phyloP scores from a whole-genome alignment of 495 filamentous ascomycete species.

The Parachaetomium inaequale region DNA sequence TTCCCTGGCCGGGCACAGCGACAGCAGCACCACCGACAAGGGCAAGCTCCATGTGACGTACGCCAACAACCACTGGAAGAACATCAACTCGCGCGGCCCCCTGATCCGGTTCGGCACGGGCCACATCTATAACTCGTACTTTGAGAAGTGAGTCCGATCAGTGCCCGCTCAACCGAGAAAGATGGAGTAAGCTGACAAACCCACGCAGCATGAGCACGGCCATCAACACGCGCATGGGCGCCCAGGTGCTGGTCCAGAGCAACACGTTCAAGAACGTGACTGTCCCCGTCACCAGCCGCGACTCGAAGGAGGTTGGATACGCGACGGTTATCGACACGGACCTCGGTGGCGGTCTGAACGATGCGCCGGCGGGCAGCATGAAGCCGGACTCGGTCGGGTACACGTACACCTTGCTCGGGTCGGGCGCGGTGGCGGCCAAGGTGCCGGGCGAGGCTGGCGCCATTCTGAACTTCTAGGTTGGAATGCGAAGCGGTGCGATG shows the following conservation, averaged over 20 bases:
- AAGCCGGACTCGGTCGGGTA: conserved; percentile 46
- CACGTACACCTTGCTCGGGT: conserved; percentile 45
- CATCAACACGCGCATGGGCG: conserved; percentile 64
- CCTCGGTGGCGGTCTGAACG: conserved; percentile 49
- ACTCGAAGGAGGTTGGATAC: conserved; percentile 50
- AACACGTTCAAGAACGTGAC: conserved; percentile 51
- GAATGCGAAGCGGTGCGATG: neutral
- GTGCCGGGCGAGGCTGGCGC: conserved; percentile 53
- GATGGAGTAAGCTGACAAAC: neutral
- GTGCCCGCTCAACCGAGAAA: neutral
- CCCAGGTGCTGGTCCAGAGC: conserved; percentile 60
- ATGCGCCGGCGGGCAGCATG: conserved; percentile 47
- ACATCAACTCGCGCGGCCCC: conserved; percentile 58
- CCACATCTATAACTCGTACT: conserved; percentile 48
- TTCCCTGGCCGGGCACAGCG: conserved; percentile 59
- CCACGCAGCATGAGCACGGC: conserved; percentile 45
- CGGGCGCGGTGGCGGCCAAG: conserved; percentile 38
- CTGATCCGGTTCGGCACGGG: conserved; percentile 62
- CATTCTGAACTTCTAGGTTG: conserved; percentile 49
- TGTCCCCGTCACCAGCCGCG: conserved; percentile 51
- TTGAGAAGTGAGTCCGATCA: conserved; percentile 27
- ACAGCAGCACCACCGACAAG: conserved; percentile 45
- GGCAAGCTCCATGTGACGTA: conserved; percentile 59
- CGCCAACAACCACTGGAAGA: conserved; percentile 59
- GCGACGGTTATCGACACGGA: conserved; percentile 52